Conservation (phyloP, 306 rosid species). For the Malus sieversii region DNA sequence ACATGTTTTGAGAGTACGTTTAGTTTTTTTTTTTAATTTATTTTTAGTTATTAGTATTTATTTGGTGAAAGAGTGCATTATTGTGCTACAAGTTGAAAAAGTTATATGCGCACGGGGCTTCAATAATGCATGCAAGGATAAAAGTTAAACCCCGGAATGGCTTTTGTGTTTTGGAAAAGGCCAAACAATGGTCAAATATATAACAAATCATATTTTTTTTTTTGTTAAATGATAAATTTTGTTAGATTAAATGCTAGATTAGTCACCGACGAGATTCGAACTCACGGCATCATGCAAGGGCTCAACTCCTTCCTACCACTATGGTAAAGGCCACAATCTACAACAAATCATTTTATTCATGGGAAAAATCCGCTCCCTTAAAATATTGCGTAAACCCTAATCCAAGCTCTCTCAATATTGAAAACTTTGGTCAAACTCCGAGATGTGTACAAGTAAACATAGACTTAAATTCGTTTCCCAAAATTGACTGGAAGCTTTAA, state of each 20-base stretch:
- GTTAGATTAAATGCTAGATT: no score
- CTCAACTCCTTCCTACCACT: no score
- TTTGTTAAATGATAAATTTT: no score
- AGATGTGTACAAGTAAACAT: not conserved
- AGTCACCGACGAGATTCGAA: accelerated
- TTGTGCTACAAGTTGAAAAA: not conserved
- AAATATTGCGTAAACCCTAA: not conserved
- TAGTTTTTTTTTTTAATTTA: not conserved
- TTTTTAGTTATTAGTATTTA: not conserved
- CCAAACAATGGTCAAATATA: not conserved
- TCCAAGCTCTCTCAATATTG: not conserved
- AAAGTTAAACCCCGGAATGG: conserved; percentile 15
- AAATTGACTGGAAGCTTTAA: conserved; percentile 16
- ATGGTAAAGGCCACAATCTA: not conserved
- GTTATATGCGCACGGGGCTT: not conserved
- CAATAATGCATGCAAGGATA: not conserved
- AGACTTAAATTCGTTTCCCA: conserved; percentile 7
- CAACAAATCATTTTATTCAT: not conserved
- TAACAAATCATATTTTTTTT: no score
- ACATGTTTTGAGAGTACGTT: not conserved
- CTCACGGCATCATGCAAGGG: no score
- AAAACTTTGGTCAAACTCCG: conserved; percentile 18
- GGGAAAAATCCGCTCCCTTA: not conserved
- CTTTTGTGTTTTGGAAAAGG: conserved; percentile 23
- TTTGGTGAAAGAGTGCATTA: not conserved